Evolutionary conservation across 148 eudicot genomes (phyloP), one percentile per base, ranked within the genome.

Genomic region (Bassia scoparia): DNA sequence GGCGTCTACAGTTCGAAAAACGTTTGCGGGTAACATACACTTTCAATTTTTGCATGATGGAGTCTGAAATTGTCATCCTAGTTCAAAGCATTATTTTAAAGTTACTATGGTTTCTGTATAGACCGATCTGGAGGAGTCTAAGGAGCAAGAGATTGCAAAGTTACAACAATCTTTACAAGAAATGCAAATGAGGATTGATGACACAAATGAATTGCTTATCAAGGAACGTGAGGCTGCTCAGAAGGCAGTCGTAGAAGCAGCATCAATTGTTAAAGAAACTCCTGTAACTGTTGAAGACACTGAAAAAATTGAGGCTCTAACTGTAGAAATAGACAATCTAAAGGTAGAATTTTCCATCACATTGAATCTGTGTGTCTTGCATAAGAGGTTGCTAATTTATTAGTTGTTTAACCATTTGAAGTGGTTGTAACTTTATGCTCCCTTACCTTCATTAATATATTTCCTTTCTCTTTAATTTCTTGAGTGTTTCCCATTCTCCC

Each of bases 51-150:
- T 16, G 31, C 15, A 71, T 58, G 53, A 30, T 12, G 24, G 75
- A 60, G 55, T 43, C 13, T 71, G 38, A 1, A 59, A 58, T 71
- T 33, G 29, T 7, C 52, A 29, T 67, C 72, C 43, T 24, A 55
- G 23, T 59, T 30, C n/a, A 31, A 50, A 20, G 27, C 12, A 12
- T 17, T 23, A 1, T 26, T 7, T 78, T 31, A 26, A 41, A 65
- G 48, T 26, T 60, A 15, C 15, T 38, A 46, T 74, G 77, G 77
- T 46, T 38, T 63, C 11, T 81, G 50, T 69, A n/a, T 82, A 95
- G 98, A 81, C 83, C 77, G 98, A 95, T 67, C 75, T 88, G 81
- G 97, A 91, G 82, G 92, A 89, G 76, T 83, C 89, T 71, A 95
- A 91, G 71, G 91, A 81, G 59, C 87, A 86, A 68, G 97, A 91